Conservation (phyloP, 805 yeast species). For the Lachancea thermotolerans region DNA sequence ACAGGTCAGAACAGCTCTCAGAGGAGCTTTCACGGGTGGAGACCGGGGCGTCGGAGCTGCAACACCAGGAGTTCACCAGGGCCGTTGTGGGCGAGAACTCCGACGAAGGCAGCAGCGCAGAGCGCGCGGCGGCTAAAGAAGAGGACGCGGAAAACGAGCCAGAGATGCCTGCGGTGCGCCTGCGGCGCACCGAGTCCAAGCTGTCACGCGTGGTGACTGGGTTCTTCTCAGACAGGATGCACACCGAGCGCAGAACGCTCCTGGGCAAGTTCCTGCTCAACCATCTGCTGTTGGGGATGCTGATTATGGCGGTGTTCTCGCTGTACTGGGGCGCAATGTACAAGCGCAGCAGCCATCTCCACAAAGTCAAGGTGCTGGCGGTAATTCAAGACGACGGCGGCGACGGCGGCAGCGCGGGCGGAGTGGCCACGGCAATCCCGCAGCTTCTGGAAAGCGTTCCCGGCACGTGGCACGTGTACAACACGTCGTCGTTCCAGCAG, state of each 20-base stretch:
- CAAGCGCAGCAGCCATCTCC: conserved; percentile 19
- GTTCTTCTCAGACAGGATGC: conserved; percentile 15
- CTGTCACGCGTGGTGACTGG: conserved; percentile 12
- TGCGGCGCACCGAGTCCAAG: background rate
- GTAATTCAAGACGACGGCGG: conserved; percentile 30
- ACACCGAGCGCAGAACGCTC: conserved; percentile 11
- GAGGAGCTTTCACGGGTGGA: background rate
- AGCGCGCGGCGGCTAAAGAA: background rate
- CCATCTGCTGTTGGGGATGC: conserved; percentile 17
- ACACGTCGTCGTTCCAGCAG: conserved; percentile 20
- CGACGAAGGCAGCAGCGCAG: background rate
- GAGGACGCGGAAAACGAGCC: background rate
- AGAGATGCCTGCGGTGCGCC: background rate
- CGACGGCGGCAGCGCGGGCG: conserved; percentile 7
- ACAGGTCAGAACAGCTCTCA: no score
- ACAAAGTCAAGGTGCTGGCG: conserved; percentile 27
- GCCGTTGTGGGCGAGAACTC: background rate
- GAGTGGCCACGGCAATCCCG: conserved; percentile 5
- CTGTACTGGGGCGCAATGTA: conserved; percentile 36
- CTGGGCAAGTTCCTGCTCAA: conserved; percentile 10
- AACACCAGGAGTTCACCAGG: background rate
- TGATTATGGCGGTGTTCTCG: conserved; percentile 22
- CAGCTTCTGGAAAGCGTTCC: conserved; percentile 12
- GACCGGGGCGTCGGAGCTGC: background rate
- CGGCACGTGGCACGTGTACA: conserved; percentile 30